These are phyloP conservation scores for Euclidium syriacum DNA, from an alignment of 345 rosid genomes.

Conservation along the genomic window DNA sequence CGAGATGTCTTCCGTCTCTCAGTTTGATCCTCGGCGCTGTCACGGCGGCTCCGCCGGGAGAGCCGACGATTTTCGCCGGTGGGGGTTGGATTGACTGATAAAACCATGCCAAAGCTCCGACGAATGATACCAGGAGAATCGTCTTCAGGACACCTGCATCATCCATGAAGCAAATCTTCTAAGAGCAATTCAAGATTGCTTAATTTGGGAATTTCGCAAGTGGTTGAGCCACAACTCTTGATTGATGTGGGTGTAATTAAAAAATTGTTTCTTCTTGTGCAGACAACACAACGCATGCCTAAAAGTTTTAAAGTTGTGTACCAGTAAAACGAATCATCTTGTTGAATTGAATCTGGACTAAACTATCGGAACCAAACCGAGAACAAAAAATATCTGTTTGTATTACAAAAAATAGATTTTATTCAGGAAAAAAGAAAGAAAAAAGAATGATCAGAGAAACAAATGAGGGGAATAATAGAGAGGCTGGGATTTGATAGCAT, in stretches of 20 bases:
- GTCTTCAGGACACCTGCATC: conserved; percentile 10
- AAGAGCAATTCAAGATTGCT: not conserved
- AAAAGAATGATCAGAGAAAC: not conserved
- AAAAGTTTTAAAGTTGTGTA: not conserved
- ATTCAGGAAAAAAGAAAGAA: not conserved
- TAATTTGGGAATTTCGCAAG: too few relatives aligned
- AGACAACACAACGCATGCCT: not conserved
- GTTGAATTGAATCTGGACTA: not conserved
- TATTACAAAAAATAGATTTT: not conserved
- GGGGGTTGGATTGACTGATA: conserved; percentile 46
- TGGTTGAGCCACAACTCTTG: too few relatives aligned
- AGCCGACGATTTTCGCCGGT: conserved; percentile 37
- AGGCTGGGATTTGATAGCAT: not conserved
- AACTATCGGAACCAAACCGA: not conserved
- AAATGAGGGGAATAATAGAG: not conserved
- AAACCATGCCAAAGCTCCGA: conserved; percentile 37
- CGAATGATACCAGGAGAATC: conserved; percentile 23
- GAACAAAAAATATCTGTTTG: not conserved
- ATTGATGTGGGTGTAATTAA: too few relatives aligned
- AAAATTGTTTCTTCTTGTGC: too few relatives aligned
- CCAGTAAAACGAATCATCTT: not conserved
- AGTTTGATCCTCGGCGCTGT: conserved; percentile 43
- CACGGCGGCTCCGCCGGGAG: conserved; percentile 35
- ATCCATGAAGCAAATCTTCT: not conserved
- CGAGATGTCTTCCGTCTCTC: conserved; percentile 57